Base-by-base conservation (phyloP, 169 alveolate genomes). In the Plasmodium vinckei region DNA sequence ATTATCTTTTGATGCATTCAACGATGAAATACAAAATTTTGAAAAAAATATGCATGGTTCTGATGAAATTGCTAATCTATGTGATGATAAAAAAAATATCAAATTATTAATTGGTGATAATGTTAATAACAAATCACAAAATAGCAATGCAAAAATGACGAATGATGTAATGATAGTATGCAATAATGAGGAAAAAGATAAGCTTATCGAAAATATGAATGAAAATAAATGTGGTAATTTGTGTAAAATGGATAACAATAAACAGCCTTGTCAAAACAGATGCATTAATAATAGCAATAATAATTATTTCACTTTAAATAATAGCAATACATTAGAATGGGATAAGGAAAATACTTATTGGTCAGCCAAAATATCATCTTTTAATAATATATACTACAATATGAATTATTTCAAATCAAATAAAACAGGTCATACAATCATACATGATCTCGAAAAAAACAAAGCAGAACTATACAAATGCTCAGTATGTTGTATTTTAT, bases 401-500 rank as follows among this genome's bases (percentile, higher is more conserved):
- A 47, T 39, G 53, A 69, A 39, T 23, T 77, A 77, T 57, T 77
- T 63, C 47, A 77, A 57, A 69, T 53, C 27, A n/a, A 63, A 64
- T n/a, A 53, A 21, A 56, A 44, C 15, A 46, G 0, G 21, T 15
- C 27, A 9, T 10, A 60, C n/a, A 12, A n/a, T 44, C 59, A 17
- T 73, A 21, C 46, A 67, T 64, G n/a, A 61, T 51, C 23, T 73
- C 27, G 15, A 13, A 25, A 17, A 63, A 17, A 64, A 25, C 39
- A 77, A 33, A 23, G 9, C 15, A 27, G 19, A 77, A 44, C 0
- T 77, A 19, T 77, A 63, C 46, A 77, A 77, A 33, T 77, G 88
- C 61, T 77, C 88, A 49, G 61, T 77, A 19, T 77, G 88, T 15
- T 77, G 88, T 64, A 77, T 77, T 67, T 47, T 77, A 13, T 63